Evolutionary conservation across 2,329 filamentous ascomycete genomes (phyloP), one percentile per base, ranked within the genome.

Genomic region (Nemania sp.): DNA sequence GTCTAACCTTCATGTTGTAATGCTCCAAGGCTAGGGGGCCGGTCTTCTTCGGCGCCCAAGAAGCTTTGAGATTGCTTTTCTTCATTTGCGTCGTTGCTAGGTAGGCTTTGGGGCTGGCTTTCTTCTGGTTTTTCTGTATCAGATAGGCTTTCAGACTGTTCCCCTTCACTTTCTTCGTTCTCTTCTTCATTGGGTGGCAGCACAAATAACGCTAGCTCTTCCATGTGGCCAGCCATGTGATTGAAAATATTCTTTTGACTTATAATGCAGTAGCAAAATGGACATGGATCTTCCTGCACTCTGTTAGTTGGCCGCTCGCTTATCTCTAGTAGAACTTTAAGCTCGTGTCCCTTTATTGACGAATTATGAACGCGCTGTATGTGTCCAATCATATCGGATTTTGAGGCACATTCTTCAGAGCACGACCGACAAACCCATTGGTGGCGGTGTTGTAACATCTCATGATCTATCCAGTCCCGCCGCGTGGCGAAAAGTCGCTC

Each of bases 381-480:
- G 7, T 51, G 52, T 8, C 26, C 15, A 26, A 11, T 14, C 26
- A 55, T 47, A 14, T 26, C 20, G 6, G 26, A 17, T 33, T 44
- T 48, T 2, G 36, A 36, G 3, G 6, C 2, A 30, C 22, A 55
- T 5, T 22, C 23, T 6, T 17, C n/a, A 31, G 19, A 5, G 11
- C 47, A 55, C 11, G 23, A 30, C 7, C 30, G 41, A 20, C 52
- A 55, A 14, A n/a, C 15, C 47, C 52, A 55, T 12, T 30, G 8
- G 17, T 42, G 26, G 28, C 52, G 52, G 15, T 55, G 52, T 19
- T 51, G 8, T 31, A 47, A 47, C 47, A 51, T 51, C 22, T 55
- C 52, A 36, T 51, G 52, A 30, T 55, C 47, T 20, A 39, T 43
- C 52, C 47, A 55, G 24, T 55, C 52, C 19, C 42, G 30, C 8